Evolutionary conservation across 169 alveolate genomes (phyloP).

Genomic region (Neospora caninum): DNA sequence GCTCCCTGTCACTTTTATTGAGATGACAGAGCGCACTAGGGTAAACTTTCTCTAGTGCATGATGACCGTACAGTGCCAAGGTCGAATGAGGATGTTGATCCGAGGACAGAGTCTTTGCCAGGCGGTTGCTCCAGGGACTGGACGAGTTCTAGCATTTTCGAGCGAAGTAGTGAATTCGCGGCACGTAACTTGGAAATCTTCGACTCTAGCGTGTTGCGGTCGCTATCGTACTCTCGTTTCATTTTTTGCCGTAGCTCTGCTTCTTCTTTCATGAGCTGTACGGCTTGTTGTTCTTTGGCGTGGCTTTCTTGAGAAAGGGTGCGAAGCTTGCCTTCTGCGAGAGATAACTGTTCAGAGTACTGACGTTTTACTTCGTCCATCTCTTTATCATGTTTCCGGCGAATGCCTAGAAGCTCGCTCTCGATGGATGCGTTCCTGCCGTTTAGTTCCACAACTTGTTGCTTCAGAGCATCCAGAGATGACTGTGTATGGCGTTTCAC

Average conservation of each 20-base stretch:
- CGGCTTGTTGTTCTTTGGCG: conserved; percentile 50
- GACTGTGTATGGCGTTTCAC: conserved; percentile 46
- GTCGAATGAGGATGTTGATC: background rate
- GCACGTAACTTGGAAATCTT: conserved; percentile 52
- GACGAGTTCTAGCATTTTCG: conserved; percentile 5
- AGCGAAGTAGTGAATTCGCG: conserved; percentile 5
- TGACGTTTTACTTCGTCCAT: conserved; percentile 50
- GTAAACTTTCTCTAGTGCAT: background rate
- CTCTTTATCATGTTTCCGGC: conserved; percentile 50
- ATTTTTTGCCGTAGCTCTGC: conserved; percentile 49
- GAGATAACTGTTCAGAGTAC: conserved; percentile 24
- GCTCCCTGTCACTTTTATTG: no score
- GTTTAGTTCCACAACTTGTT: conserved; percentile 40
- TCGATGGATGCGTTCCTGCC: conserved; percentile 52
- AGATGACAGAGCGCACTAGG: background rate
- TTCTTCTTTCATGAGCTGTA: conserved; percentile 55
- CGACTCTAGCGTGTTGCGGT: conserved; percentile 37
- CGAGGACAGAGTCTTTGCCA: background rate
- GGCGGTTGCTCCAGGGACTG: conserved; percentile 4
- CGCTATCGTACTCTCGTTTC: conserved; percentile 50
- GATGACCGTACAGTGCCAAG: background rate
- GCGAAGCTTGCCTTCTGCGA: conserved; percentile 55
- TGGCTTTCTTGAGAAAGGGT: conserved; percentile 52
- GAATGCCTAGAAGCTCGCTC: conserved; percentile 35
- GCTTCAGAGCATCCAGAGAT: conserved; percentile 38